These are phyloP conservation scores for Syzygium syzygioides DNA, from an alignment of 441 rosid genomes.

Conservation along the genomic window DNA sequence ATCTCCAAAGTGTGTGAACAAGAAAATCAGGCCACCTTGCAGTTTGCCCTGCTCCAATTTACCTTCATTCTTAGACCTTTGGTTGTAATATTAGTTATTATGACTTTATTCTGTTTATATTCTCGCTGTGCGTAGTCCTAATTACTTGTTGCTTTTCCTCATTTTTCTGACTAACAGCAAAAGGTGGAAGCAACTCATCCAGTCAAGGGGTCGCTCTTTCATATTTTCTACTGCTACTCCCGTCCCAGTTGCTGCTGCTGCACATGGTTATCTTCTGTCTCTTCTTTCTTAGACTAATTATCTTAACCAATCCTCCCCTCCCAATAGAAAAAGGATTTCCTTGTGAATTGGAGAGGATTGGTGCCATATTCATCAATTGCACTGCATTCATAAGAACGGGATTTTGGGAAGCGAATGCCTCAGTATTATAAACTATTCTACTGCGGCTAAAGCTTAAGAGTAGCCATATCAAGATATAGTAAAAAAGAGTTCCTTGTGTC, in stretches of 20 bases:
- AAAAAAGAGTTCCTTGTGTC: background rate
- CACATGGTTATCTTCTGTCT: slow-evolving; percentile 45
- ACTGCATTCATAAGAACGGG: background rate
- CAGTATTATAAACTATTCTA: background rate
- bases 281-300: background rate
- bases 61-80: background rate
- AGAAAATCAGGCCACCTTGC: background rate
- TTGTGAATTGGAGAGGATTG: background rate
- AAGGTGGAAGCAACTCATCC: slow-evolving; percentile 87
- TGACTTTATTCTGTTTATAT: background rate
- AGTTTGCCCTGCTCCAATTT: background rate
- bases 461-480: background rate
- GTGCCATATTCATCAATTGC: background rate
- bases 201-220: slow-evolving; percentile 84
- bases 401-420: background rate
- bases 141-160: background rate
- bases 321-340: background rate
- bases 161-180: slow-evolving; percentile 41
- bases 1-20: background rate
- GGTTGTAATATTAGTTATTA: background rate
- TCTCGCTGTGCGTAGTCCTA: background rate
- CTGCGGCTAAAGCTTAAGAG: background rate
- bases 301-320: background rate
- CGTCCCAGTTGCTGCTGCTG: slow-evolving; percentile 83
- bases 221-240: slow-evolving; percentile 89